Percentiles rank a stretch among this genome's conserved stretches.
Conservation (phyloP, 75 land plant genomes). For the Pinus taeda region DNA sequence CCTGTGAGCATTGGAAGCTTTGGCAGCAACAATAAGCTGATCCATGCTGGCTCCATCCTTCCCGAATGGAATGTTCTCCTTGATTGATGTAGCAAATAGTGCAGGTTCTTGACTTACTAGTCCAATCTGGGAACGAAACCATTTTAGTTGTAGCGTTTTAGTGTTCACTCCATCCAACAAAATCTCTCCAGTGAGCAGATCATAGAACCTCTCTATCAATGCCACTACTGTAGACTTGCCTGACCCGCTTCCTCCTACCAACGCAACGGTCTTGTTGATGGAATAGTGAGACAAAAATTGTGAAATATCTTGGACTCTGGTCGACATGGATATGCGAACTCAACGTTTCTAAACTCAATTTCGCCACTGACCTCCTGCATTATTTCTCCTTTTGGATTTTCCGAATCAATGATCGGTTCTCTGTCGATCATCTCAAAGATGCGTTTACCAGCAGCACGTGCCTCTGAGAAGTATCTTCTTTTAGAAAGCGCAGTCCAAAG, state of each 20-base stretch:
- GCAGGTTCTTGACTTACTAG: slow-evolving; percentile 10
- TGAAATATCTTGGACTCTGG: too few species aligned
- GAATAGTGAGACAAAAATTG: neutral
- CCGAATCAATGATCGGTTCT: slow-evolving; percentile 12
- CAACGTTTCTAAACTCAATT: slow-evolving; percentile 41
- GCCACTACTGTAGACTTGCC: slow-evolving; percentile 38
- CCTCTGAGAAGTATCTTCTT: slow-evolving; percentile 28
- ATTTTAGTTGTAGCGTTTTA: too few species aligned
- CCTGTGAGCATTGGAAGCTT: slow-evolving; percentile 10
- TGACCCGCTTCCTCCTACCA: slow-evolving; percentile 34
- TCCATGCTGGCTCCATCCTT: slow-evolving; percentile 21
- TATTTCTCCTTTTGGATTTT: slow-evolving; percentile 15
- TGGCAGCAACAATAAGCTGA: slow-evolving; percentile 19
- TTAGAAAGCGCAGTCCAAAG: slow-evolving; percentile 5
- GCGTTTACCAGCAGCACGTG: slow-evolving; percentile 22
- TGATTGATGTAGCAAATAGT: slow-evolving; percentile 29
- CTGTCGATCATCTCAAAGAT: slow-evolving; percentile 36
- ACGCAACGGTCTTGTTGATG: slow-evolving; percentile 53
- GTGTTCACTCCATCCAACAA: slow-evolving; percentile 4
- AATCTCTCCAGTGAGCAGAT: slow-evolving; percentile 23
- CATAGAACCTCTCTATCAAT: slow-evolving; percentile 62
- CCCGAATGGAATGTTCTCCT: slow-evolving; percentile 27
- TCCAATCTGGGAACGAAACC: too few species aligned
- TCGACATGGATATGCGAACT: slow-evolving; percentile 24
- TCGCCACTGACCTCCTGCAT: slow-evolving; percentile 29